phyloP scores from a whole-genome alignment of 176 grass and related monocot genomes.

The Musa schizocarpa region DNA sequence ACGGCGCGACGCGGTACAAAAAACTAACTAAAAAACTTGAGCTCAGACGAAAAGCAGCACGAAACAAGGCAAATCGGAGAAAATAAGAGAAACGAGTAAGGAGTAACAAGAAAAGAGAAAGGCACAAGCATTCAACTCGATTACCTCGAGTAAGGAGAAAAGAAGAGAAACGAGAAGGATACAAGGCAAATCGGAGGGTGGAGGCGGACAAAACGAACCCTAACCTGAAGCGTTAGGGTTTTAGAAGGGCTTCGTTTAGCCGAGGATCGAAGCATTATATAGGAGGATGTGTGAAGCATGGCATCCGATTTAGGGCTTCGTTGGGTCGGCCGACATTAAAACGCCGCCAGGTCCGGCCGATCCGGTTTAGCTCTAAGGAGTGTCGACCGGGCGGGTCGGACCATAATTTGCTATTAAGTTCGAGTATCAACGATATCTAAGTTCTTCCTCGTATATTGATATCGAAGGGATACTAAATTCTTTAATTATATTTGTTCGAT shows the following conservation, averaged over 20 bases:
- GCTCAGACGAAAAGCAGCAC: too few relatives aligned
- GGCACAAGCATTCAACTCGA: neutral
- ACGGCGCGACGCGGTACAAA: too few relatives aligned
- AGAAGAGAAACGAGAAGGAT: neutral
- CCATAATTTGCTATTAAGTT: too few relatives aligned
- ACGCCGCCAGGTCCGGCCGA: too few relatives aligned
- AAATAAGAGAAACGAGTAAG: neutral
- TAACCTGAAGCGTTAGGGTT: neutral
- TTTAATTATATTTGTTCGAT: too few relatives aligned
- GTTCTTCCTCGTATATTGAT: too few relatives aligned
- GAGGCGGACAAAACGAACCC: neutral
- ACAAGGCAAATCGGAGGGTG: neutral
- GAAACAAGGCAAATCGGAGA: neutral
- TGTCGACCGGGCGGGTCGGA: too few relatives aligned
- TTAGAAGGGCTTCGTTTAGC: neutral
- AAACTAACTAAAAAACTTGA: too few relatives aligned
- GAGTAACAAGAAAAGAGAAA: neutral
- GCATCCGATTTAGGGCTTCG: neutral
- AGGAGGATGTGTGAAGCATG: neutral
- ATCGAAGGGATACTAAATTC: too few relatives aligned
- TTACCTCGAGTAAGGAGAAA: neutral
- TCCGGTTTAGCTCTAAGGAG: too few relatives aligned
- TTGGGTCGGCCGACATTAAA: neutral
- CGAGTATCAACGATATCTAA: too few relatives aligned
- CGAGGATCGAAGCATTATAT: neutral